A percentile compares a stretch with the other conserved stretches of the same genome.
Evolutionary conservation across 805 yeast species (phyloP).

Genomic region (Barnettozyma californica): DNA sequence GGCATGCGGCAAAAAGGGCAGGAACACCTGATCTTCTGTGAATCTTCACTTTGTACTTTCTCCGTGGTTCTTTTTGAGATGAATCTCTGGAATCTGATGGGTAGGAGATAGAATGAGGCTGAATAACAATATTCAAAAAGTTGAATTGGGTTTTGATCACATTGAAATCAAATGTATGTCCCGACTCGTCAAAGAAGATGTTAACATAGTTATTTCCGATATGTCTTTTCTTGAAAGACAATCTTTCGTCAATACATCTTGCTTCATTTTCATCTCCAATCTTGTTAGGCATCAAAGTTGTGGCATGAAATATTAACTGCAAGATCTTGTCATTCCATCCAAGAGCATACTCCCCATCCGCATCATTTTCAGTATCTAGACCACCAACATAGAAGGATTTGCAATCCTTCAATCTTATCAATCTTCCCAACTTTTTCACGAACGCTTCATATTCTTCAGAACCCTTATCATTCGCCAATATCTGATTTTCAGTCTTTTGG

Average conservation of each 20-base stretch:
- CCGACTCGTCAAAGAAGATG: conserved; percentile 75
- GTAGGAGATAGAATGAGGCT: conserved; percentile 45
- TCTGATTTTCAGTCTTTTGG: conserved; percentile 59
- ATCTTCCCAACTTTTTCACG: conserved; percentile 50
- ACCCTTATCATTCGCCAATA: conserved; percentile 60
- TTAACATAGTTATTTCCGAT: conserved; percentile 84
- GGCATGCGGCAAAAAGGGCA: conserved; percentile 70
- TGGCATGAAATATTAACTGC: conserved; percentile 72
- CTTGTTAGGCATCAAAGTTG: conserved; percentile 71
- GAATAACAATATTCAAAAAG: conserved; percentile 72
- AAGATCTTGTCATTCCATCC: conserved; percentile 67
- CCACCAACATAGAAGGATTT: conserved; percentile 68
- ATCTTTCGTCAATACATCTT: conserved; percentile 32
- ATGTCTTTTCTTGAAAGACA: conserved; percentile 67
- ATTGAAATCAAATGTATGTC: conserved; percentile 61
- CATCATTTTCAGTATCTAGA: conserved; percentile 59
- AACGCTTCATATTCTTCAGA: conserved; percentile 59
- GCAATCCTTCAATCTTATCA: conserved; percentile 53
- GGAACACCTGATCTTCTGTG: conserved; percentile 67
- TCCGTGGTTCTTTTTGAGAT: conserved; percentile 28
- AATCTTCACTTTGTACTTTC: conserved; percentile 55
- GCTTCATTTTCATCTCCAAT: conserved; percentile 33
- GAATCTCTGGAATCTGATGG: conserved; percentile 9
- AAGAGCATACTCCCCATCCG: conserved; percentile 72
- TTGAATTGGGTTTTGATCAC: conserved; percentile 74